These are phyloP conservation scores for Lachancea sp. DNA, from an alignment of 805 yeast genomes.

Conservation along the genomic window DNA sequence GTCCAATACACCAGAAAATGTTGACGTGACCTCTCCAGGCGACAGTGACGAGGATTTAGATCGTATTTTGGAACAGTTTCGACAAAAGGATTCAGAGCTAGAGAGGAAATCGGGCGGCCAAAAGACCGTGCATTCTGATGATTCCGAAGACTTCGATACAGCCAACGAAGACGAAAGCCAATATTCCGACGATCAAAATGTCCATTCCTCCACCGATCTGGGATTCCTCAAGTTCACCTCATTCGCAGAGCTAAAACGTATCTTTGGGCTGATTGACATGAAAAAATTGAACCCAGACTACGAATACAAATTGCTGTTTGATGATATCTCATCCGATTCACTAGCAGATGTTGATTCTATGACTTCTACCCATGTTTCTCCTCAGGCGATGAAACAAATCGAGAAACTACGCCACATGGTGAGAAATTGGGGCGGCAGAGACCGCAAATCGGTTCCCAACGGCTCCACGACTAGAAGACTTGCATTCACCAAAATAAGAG, in stretches of 20 bases:
- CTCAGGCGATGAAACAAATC: conserved; percentile 60
- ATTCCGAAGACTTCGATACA: conserved; percentile 37
- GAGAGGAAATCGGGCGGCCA: not conserved
- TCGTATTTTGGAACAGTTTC: conserved; percentile 42
- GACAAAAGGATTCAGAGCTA: conserved; percentile 19
- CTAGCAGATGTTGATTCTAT: conserved; percentile 71
- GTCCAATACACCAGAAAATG: conserved; percentile 12
- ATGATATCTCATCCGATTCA: conserved; percentile 59
- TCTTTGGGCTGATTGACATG: conserved; percentile 24
- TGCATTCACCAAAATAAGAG: conserved; percentile 62
- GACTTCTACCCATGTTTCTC: conserved; percentile 62
- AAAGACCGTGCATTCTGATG: conserved; percentile 13
- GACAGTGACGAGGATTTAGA: conserved; percentile 54
- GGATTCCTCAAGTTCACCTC: conserved; percentile 21
- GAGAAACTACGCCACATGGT: conserved; percentile 46
- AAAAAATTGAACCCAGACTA: conserved; percentile 65
- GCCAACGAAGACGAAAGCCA: conserved; percentile 30
- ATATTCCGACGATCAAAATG: not conserved
- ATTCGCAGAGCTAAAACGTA: conserved; percentile 8
- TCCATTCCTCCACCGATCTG: conserved; percentile 14
- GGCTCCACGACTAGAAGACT: conserved; percentile 52
- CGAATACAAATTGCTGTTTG: conserved; percentile 65
- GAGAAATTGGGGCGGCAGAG: conserved; percentile 82
- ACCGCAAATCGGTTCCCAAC: conserved; percentile 68
- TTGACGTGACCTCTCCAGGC: conserved; percentile 16